Base-by-base conservation (phyloP, 2,329 filamentous ascomycete genomes). In the Aspergillus sclerotialis region DNA sequence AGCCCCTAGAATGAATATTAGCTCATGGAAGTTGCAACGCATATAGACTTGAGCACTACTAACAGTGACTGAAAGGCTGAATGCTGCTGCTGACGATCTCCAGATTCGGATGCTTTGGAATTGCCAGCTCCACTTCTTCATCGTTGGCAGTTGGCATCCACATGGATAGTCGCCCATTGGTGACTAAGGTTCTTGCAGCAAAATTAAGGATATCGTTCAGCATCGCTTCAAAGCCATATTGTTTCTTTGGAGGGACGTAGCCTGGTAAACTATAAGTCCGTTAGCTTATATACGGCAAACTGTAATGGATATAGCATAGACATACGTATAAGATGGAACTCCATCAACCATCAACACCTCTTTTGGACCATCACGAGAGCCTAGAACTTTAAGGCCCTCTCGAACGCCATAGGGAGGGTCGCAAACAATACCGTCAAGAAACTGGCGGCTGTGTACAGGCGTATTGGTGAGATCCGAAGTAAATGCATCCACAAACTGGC, bases 71-170 rank as follows among this genome's bases (percentile, higher is more conserved):
- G 57, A 98, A 98, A 0, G 75, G 71, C 57, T 98, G 92, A 5
- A 84, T 78, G 53, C 88, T 94, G 18, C 88, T 75, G 28, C 75
- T 79, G 13, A 88, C 73, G 15, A 90, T 65, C 49, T 83, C 75
- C 10, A 98, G 65, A 37, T 75, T 77, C 0, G 84, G 82, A 56
- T 96, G 87, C 13, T 70, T 73, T 0, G 90, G 90, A 10, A 90
- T 73, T 0, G 77, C 70, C 14, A 94, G 77, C 53, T 90, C 84
- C 38, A 82, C 75, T 30, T 86, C 75, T 46, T 87, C 76, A 40
- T 84, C 80, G 53, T 86, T 88, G 17, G 87, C 82, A 0, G 88
- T 94, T 0, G 92, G 92, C 85, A 96, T 94, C 92, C 92, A 98
- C 69, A 98, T 93, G 6, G 84, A 85, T 7, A 98, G 60, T 17